phyloP scores from a whole-genome alignment of 2,329 filamentous ascomycete species.

The Tolypocladium inflatum region DNA sequence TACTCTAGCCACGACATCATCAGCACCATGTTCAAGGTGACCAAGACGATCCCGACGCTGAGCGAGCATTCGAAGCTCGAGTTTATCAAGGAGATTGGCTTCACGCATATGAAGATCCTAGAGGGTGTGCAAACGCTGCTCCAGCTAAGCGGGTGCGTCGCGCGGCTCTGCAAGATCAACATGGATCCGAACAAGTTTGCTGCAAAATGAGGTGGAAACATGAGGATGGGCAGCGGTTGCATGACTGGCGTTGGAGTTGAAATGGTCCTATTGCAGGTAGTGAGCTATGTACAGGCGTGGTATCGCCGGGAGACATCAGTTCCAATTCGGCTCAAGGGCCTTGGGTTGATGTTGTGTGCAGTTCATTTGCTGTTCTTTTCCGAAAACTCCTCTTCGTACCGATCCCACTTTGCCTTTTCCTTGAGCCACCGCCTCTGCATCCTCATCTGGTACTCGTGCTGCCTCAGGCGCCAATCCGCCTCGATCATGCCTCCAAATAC shows the following conservation, averaged over 20 bases:
- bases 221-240: neutral
- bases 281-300: neutral
- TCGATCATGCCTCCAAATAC: constrained; percentile 69
- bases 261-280: neutral
- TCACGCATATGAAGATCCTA: constrained; percentile 98
- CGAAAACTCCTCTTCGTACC: constrained; percentile 52
- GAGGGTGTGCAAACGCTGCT: constrained; percentile 93
- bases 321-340: neutral
- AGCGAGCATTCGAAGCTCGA: constrained; percentile 94
- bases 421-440: constrained; percentile 52
- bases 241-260: constrained; percentile 22
- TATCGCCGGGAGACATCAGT: neutral
- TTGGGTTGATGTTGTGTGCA: neutral
- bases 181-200: constrained; percentile 85
- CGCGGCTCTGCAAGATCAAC: constrained; percentile 85
- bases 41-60: constrained; percentile 85
- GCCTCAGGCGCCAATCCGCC: constrained; percentile 58
- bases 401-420: constrained; percentile 60
- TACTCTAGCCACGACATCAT: constrained; percentile 99
- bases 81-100: constrained; percentile 97
- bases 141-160: constrained; percentile 87
- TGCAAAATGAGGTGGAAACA: constrained; percentile 18
- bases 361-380: constrained; percentile 28
- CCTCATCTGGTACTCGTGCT: constrained; percentile 57
- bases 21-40: constrained; percentile 97